These are phyloP conservation scores for Tricholoma saponaceum DNA, from an alignment of 768 basidiomycete genomes.

Conservation along the genomic window DNA sequence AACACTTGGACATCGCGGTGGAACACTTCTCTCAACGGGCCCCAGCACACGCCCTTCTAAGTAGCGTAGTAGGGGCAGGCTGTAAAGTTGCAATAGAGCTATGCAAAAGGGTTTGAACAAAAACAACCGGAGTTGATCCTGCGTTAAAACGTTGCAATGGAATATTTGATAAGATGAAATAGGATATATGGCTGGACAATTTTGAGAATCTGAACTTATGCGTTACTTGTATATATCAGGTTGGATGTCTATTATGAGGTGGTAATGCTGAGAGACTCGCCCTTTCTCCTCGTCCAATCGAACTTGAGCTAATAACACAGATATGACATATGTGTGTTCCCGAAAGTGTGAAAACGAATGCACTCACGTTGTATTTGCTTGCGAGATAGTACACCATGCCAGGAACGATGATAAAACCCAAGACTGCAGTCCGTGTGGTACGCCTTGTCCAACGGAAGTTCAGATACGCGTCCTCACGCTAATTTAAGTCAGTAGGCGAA, in stretches of 20 bases:
- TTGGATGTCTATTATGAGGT: conserved; percentile 4
- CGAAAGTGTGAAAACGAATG: not conserved
- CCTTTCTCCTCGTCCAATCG: conserved; percentile 54
- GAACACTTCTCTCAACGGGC: conserved; percentile 84
- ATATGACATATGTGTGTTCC: conserved; percentile 6
- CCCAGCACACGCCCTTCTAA: conserved; percentile 87
- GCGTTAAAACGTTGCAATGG: too few relatives aligned
- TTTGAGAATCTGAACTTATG: too few relatives aligned
- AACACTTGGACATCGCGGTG: conserved; percentile 90
- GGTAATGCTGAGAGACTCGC: conserved; percentile 24
- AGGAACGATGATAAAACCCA: conserved; percentile 66
- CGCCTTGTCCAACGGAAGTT: conserved; percentile 77
- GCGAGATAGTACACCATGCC: conserved; percentile 48
- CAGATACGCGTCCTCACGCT: conserved; percentile 86
- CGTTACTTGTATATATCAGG: too few relatives aligned
- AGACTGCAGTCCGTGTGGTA: conserved; percentile 56
- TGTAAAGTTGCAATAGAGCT: conserved; percentile 90
- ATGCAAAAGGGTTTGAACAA: conserved; percentile 53
- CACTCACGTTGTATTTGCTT: conserved; percentile 38
- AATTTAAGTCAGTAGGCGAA: conserved; percentile 6
- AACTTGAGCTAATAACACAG: conserved; percentile 27
- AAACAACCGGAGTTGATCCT: not conserved
- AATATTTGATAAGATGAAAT: not conserved
- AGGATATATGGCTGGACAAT: too few relatives aligned
- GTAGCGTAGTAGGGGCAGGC: conserved; percentile 77